Percentiles rank a stretch among this genome's conserved stretches.
Evolutionary conservation across 2,329 filamentous ascomycete species (phyloP).

Genomic region (Byssothecium circinans): DNA sequence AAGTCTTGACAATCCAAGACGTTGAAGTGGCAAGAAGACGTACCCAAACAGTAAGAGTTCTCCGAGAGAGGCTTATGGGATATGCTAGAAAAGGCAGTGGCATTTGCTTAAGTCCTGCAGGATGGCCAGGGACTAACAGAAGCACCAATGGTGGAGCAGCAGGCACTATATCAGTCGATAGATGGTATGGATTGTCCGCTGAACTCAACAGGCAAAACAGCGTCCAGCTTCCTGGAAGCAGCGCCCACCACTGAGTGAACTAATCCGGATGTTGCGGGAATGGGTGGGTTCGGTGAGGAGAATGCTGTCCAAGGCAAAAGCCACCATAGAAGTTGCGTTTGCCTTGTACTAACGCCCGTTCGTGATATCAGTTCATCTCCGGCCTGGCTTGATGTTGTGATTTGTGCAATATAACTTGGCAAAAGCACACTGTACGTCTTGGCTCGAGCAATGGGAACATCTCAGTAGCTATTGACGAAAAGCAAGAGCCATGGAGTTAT

Average conservation of each 20-base stretch:
- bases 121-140: slow-evolving; percentile 6
- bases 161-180: slow-evolving; percentile 12
- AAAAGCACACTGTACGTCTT: slow-evolving; percentile 16
- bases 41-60: slow-evolving; percentile 13
- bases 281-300: slow-evolving; percentile 7
- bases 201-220: slow-evolving; percentile 11
- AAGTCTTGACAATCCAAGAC: slow-evolving; percentile 16
- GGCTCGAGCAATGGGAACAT: slow-evolving; percentile 12
- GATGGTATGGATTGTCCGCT: slow-evolving; percentile 7
- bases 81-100: slow-evolving; percentile 3
- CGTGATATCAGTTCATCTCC: slow-evolving; percentile 12
- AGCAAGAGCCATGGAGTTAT: background rate
- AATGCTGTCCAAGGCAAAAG: slow-evolving; percentile 5
- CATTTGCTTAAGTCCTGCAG: slow-evolving; percentile 6
- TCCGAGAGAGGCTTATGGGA: slow-evolving; percentile 2
- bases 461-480: slow-evolving; percentile 1
- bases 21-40: slow-evolving; percentile 23
- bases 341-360: slow-evolving; percentile 33
- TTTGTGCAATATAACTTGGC: slow-evolving; percentile 19
- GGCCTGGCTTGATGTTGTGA: slow-evolving; percentile 14
- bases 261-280: slow-evolving; percentile 17
- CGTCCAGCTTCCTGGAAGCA: slow-evolving; percentile 9
- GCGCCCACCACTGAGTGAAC: slow-evolving; percentile 27
- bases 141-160: slow-evolving; percentile 22
- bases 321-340: slow-evolving; percentile 17